phyloP scores from a whole-genome alignment of 805 yeast species.

The Metschnikowia continentalis region DNA sequence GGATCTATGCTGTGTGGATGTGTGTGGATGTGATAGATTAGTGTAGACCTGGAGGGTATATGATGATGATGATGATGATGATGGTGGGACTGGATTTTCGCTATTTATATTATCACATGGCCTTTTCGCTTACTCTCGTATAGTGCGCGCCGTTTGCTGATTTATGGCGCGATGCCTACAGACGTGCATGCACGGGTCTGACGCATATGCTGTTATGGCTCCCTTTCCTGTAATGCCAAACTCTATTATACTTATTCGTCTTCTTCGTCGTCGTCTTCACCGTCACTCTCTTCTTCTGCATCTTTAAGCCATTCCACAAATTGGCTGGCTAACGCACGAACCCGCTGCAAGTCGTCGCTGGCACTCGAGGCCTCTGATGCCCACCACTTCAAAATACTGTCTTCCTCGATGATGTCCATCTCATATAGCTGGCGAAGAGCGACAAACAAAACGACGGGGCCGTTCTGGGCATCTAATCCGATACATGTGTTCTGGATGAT shows the following conservation, averaged over 20 bases:
- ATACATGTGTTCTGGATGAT: slow-evolving; percentile 46
- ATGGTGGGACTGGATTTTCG: background rate
- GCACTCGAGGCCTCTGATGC: slow-evolving; percentile 33
- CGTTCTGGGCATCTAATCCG: slow-evolving; percentile 35
- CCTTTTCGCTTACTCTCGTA: slow-evolving; percentile 2
- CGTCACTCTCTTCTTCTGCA: slow-evolving; percentile 60
- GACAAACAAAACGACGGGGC: slow-evolving; percentile 48
- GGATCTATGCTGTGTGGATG: too few species aligned
- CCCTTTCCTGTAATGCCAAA: background rate
- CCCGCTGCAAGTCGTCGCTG: slow-evolving; percentile 40
- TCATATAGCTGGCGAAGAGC: slow-evolving; percentile 67
- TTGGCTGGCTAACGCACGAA: slow-evolving; percentile 56
- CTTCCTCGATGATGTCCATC: slow-evolving; percentile 78
- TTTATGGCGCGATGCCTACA: slow-evolving; percentile 4
- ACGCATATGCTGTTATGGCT: background rate
- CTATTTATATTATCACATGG: slow-evolving; percentile 1
- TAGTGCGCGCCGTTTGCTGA: slow-evolving; percentile 2
- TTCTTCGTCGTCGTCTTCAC: slow-evolving; percentile 11
- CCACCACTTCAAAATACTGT: slow-evolving; percentile 82
- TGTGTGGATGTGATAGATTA: too few species aligned
- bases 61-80: too few species aligned
- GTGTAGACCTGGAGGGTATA: too few species aligned
- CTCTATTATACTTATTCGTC: background rate
- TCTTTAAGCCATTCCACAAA: slow-evolving; percentile 86
- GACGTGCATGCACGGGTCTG: background rate